phyloP scores from a whole-genome alignment of 169 alveolate genomes.

The Cystoisospora suis region DNA sequence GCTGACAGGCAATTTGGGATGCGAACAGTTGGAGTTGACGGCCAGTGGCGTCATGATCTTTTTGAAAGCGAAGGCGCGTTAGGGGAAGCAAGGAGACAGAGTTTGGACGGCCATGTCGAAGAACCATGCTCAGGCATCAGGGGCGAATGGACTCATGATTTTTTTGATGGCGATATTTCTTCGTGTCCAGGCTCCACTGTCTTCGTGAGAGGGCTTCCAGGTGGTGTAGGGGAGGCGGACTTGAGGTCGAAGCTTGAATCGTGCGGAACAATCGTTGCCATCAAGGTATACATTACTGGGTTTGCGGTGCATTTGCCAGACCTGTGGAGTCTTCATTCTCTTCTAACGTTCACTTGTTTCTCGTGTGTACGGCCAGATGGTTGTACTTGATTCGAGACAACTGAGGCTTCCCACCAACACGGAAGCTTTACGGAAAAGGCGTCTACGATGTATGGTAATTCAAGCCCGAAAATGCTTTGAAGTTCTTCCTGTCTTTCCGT shows the following conservation, averaged over 20 bases:
- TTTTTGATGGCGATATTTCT: neutral
- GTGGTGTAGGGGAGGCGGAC: neutral
- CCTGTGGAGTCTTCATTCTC: too few relatives aligned
- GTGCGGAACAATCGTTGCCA: neutral
- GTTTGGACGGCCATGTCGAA: neutral
- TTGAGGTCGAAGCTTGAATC: neutral
- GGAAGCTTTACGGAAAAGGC: too few relatives aligned
- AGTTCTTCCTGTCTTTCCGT: neutral
- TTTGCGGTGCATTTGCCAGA: too few relatives aligned
- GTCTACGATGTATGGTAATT: too few relatives aligned
- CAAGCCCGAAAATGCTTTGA: too few relatives aligned
- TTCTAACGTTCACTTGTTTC: too few relatives aligned
- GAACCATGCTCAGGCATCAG: neutral
- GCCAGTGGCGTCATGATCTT: neutral
- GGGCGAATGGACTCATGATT: neutral
- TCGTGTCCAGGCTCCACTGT: neutral
- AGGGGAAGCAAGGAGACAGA: neutral
- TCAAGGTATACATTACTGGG: neutral
- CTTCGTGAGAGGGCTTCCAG: neutral
- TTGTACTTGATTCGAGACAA: too few relatives aligned
- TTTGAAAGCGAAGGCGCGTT: neutral
- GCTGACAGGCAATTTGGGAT: too few relatives aligned
- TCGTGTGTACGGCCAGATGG: too few relatives aligned
- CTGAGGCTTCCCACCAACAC: too few relatives aligned
- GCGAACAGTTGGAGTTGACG: too few relatives aligned